Evolutionary conservation across 75 land plant species (phyloP), one percentile per base, ranked within the genome.

Genomic region (Picea sitchensis): DNA sequence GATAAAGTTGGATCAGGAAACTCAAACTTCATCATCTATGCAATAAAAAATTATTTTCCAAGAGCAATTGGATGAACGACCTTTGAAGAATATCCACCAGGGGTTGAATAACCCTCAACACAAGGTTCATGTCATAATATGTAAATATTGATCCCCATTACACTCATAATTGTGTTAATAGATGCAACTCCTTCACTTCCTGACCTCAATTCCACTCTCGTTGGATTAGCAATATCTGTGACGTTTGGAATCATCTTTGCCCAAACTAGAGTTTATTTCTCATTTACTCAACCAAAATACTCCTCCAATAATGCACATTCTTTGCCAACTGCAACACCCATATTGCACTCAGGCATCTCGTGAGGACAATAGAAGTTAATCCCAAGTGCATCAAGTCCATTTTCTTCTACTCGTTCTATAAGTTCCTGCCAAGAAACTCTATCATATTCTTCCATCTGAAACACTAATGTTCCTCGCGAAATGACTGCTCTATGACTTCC

Each of bases 291-390:
- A 12, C 94, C 98, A 86, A 93, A 89, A 60, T 95, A 92, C 77
- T 97, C 99, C 65, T 87, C 91, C 83, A 97, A 68, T 32, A 96
- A 75, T 8, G 72, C 92, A 84, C 98, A 97, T 78, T 97, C 96
- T 87, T 97, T 90, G 14, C 99, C 99, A 80, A 97, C 98, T n/a
- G 99, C 99, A 78, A 92, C 96, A 63, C 99, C 99, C 99, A 97
- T 97, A 80, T 83, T 93, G 5, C 99, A 86, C 84, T 97, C 99
- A 6, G 98, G 99, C 99, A 97, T 97, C 23, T 98, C 99, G 89
- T 97, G 99, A 78, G 99, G 99, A 76, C 98, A 97, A 13, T 98
- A 97, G 79, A 97, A 97, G 80, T 97, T 97, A 58, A 97, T 83
- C 76, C 95, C 99, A 69, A 97, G 73, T 12, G 99, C 99, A 93